A percentile compares a stretch with the other conserved stretches of the same genome.
These are phyloP conservation scores for Neopestalotiopsis clavispora DNA, from an alignment of 2,329 filamentous ascomycete genomes.

Conservation along the genomic window DNA sequence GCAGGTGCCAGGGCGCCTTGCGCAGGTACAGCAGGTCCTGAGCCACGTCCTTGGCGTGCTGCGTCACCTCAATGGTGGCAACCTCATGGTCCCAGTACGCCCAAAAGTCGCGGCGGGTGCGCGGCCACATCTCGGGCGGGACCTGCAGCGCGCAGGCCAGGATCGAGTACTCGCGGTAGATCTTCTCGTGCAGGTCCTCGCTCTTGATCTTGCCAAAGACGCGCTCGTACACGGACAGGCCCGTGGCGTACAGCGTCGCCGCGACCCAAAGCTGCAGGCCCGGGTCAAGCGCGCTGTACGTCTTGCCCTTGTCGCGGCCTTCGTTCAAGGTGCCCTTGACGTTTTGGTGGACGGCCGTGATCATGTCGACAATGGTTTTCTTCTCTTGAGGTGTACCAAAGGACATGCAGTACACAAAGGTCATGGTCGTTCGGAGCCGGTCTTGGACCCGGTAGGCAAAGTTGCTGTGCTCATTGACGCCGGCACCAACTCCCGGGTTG, in stretches of 20 bases:
- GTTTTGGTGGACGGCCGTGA: constrained; percentile 38
- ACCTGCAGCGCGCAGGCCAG: constrained; percentile 36
- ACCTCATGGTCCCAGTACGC: constrained; percentile 35
- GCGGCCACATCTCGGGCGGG: constrained; percentile 35
- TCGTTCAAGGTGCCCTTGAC: constrained; percentile 34
- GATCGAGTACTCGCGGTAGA: constrained; percentile 33
- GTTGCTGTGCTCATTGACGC: constrained; percentile 42
- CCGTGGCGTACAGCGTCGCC: constrained; percentile 42
- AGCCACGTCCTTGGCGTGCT: constrained; percentile 32
- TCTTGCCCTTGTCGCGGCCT: constrained; percentile 22
- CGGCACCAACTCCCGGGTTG: constrained; percentile 41
- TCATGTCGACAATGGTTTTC: constrained; percentile 39
- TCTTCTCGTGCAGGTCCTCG: constrained; percentile 28
- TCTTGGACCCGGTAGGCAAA: constrained; percentile 41
- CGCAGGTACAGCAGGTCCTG: constrained; percentile 30
- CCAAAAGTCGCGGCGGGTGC: constrained; percentile 30
- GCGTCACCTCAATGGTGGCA: constrained; percentile 29
- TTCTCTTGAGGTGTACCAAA: constrained; percentile 40
- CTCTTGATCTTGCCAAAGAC: constrained; percentile 38
- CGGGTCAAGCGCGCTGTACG: constrained; percentile 42
- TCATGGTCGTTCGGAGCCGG: constrained; percentile 42
- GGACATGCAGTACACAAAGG: constrained; percentile 44
- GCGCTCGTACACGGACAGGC: constrained; percentile 40
- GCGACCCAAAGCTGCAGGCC: constrained; percentile 45
- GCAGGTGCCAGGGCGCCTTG: constrained; percentile 27